phyloP scores from a whole-genome alignment of 2,329 filamentous ascomycete species.

The Fusarium oxysporum region DNA sequence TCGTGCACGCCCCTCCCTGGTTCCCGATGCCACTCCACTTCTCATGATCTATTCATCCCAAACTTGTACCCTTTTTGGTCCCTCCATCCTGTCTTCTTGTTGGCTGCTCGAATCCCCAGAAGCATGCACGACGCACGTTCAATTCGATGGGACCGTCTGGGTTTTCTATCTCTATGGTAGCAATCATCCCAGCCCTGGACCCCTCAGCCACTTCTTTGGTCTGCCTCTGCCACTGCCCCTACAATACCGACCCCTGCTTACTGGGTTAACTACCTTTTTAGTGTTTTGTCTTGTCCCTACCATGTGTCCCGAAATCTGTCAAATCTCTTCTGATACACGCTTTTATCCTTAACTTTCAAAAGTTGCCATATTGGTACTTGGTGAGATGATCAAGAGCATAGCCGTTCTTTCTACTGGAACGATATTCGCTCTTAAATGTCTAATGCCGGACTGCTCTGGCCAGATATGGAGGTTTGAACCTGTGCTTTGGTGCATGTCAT shows the following conservation, averaged over 20 bases:
- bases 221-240: slow-evolving; percentile 21
- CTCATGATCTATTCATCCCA: slow-evolving; percentile 38
- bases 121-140: slow-evolving; percentile 30
- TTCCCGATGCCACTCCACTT: slow-evolving; percentile 42
- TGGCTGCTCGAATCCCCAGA: slow-evolving; percentile 33
- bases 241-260: slow-evolving; percentile 19
- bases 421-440: slow-evolving; percentile 37
- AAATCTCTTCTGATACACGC: slow-evolving; percentile 59
- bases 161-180: slow-evolving; percentile 19
- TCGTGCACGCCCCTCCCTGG: slow-evolving; percentile 38
- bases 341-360: slow-evolving; percentile 34
- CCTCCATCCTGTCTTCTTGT: slow-evolving; percentile 41
- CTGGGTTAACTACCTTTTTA: slow-evolving; percentile 16
- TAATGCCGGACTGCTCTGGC: slow-evolving; percentile 32
- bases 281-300: slow-evolving; percentile 19
- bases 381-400: slow-evolving; percentile 57
- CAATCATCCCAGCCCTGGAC: slow-evolving; percentile 14
- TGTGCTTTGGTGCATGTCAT: slow-evolving; percentile 9
- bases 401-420: slow-evolving; percentile 54
- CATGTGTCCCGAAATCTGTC: slow-evolving; percentile 38
- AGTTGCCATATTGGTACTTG: slow-evolving; percentile 41
- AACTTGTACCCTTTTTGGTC: slow-evolving; percentile 31
- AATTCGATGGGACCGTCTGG: slow-evolving; percentile 30
- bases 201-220: slow-evolving; percentile 38
- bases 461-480: slow-evolving; percentile 20